Base-by-base conservation (phyloP, 352 stramenopile species). In the Peronosclerospora sorghi region DNA sequence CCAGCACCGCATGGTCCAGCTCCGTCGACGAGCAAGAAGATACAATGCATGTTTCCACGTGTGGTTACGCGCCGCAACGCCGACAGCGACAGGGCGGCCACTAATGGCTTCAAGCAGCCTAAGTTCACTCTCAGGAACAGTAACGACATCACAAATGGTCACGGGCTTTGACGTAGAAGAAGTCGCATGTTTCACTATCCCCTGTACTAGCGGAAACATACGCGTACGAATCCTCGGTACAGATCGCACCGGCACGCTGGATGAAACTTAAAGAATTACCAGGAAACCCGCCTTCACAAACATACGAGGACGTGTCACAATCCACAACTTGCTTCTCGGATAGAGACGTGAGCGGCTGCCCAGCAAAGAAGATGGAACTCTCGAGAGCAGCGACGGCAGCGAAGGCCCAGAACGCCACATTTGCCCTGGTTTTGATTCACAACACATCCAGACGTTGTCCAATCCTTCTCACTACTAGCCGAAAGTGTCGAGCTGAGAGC, bases 341-440 rank as follows among this genome's bases (percentile, higher is more conserved):
- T n/a, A n/a, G n/a, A n/a, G n/a, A n/a, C n/a, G n/a, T n/a, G n/a
- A n/a, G n/a, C n/a, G n/a, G n/a, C 6, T 63, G 46, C 5, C 73
- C 86, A 26, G 66, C 59, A 9, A 98, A 64, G 17, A 81, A 94
- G 48, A 95, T 67, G 5, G 83, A 86, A 18, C 78, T 95, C 57
- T 98, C 92, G 1, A 97, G 65, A 10, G 79, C 80, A 26, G 87
- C 90, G 1, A 95, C 73, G 1, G 91, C 85, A 1, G 93, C 95
- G 63, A 98, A 99, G 0, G 90, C 88, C 94, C 95, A 99, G 71
- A 95, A 98, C n/a, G 86, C 96, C 95, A 59, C 96, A 99, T 5
- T 83, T 46, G 7, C 90, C 96, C 64, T 99, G 96, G 63, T 98
- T 92, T 57, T 98, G 12, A 8, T n/a, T n/a, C n/a, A n/a, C n/a